Evolutionary conservation across 345 rosid genomes (phyloP), one percentile per base, ranked within the genome.

Genomic region (Salix viminalis): DNA sequence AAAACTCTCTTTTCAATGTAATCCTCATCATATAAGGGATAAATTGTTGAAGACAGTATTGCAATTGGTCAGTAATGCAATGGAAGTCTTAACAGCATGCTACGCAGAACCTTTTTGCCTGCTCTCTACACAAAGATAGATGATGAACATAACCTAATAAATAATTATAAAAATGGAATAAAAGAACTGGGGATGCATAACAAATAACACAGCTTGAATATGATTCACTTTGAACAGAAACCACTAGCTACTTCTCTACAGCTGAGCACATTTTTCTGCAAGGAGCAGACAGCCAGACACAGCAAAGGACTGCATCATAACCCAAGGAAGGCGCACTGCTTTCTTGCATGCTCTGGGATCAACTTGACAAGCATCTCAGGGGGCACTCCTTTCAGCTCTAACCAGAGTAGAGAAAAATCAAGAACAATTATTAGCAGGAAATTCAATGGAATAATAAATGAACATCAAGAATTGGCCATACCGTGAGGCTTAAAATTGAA

Each of bases 401-500:
- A 73, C n/a, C 3, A 83, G 56, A 26, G 7, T 30, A 32, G 56
- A 67, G 4, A 46, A 9, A 12, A 18, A 69, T 58, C 61, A 75
- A 58, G 26, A 77, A 67, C 32, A 69, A 65, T 72, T 30, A 79
- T 67, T n/a, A 54, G 32, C 41, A 13, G 6, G n/a, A 34, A 32
- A 4, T n/a, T 73, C 48, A 18, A 50, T 1, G 23, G 9, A 39
- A 50, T n/a, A 73, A 54, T 52, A 8, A 50, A 26, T 11, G 76
- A 32, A 50, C 54, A 30, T 37, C 5, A 0, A n/a, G 52, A 13
- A 23, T 14, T 11, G 26, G 24, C 24, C n/a, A 66, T 86, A 96
- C 99, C 99, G 37, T 90, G 95, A 71, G 93, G 83, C 85, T 91
- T 96, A 24, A 91, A 94, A 89, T 94, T 96, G 90, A 96, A 96